phyloP scores from a whole-genome alignment of 345 rosid species.

The Citrus unshiu region DNA sequence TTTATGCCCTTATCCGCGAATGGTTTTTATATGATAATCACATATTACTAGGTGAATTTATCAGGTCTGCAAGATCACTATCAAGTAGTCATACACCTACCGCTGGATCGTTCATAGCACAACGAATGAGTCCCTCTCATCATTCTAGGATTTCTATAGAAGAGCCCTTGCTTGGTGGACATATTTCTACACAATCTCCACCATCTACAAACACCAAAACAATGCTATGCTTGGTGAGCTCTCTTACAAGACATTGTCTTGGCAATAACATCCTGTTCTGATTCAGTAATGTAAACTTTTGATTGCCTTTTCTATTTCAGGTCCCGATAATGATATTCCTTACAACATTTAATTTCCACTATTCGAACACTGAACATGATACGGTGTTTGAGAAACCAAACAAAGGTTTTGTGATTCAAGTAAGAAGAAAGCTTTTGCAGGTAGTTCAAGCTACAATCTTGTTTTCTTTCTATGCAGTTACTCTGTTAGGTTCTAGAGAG shows the following conservation, averaged over 20 bases:
- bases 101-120: slow-evolving; percentile 52
- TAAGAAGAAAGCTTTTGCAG: slow-evolving; percentile 69
- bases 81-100: slow-evolving; percentile 74
- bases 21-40: background rate
- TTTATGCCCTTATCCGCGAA: background rate
- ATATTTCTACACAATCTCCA: slow-evolving; percentile 29
- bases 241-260: background rate
- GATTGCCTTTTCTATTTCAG: slow-evolving; percentile 29
- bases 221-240: slow-evolving; percentile 63
- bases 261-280: background rate
- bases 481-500: background rate
- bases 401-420: slow-evolving; percentile 40
- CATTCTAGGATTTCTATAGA: slow-evolving; percentile 30
- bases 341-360: slow-evolving; percentile 44
- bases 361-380: slow-evolving; percentile 20
- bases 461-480: background rate
- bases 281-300: slow-evolving; percentile 3
- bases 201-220: slow-evolving; percentile 48
- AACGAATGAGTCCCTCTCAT: slow-evolving; percentile 42
- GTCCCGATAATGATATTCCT: slow-evolving; percentile 49
- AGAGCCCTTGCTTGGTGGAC: slow-evolving; percentile 66
- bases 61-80: slow-evolving; percentile 84
- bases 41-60: background rate
- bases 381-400: slow-evolving; percentile 26
- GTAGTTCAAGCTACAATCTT: slow-evolving; percentile 30